Conservation (phyloP, 345 rosid genomes). For the Hibiscus tridactylites region DNA sequence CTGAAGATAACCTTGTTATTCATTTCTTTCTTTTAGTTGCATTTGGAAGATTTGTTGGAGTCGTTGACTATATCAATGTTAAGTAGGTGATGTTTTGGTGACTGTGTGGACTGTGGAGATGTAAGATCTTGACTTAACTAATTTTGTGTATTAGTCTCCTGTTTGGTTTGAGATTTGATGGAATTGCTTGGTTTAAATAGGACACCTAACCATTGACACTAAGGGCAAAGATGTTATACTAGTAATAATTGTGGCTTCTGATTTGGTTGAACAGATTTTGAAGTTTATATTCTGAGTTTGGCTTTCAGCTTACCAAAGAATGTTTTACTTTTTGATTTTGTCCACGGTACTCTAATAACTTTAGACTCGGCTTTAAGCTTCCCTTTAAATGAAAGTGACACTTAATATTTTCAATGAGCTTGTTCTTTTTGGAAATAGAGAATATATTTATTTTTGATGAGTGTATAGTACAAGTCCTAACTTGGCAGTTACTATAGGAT, state of each 20-base stretch:
- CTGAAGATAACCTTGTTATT: too few relatives aligned
- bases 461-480: not conserved
- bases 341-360: not conserved
- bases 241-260: not conserved
- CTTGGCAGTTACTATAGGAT: too few relatives aligned
- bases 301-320: not conserved
- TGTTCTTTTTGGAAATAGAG: not conserved
- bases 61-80: not conserved
- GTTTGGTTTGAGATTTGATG: not conserved
- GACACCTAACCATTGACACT: not conserved
- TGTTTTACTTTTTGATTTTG: not conserved
- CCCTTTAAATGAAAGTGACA: not conserved
- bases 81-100: not conserved
- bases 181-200: conserved; percentile 1
- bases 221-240: not conserved
- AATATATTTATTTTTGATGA: too few relatives aligned
- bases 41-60: not conserved
- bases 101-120: not conserved
- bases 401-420: not conserved
- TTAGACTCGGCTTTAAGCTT: not conserved
- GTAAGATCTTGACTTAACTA: not conserved
- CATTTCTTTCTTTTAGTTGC: too few relatives aligned
- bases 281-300: not conserved
- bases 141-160: not conserved
- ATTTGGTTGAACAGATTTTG: not conserved